A percentile compares a stretch with the other conserved stretches of the same genome.
Conservation (phyloP, 2,329 filamentous ascomycete genomes). For the Neodidymelliopsis sp. region DNA sequence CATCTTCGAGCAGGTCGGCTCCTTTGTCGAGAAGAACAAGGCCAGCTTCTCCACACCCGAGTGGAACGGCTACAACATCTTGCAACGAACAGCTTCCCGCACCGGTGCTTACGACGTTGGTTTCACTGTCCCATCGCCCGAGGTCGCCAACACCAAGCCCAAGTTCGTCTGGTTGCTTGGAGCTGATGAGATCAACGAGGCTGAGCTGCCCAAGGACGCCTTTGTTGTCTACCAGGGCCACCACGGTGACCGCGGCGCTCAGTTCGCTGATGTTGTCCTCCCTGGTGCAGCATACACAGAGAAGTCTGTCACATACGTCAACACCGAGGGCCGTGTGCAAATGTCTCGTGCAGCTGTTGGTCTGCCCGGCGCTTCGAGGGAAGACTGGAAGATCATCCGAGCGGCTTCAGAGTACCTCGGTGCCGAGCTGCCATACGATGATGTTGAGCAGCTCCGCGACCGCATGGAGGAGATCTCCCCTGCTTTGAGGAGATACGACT, state of each 20-base stretch:
- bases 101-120: conserved; percentile 95
- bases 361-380: conserved; percentile 85
- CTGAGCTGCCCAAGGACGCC: conserved; percentile 91
- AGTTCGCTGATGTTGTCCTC: conserved; percentile 91
- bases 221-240: conserved; percentile 99
- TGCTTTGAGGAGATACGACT: conserved; percentile 85
- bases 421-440: conserved; percentile 87
- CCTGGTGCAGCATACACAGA: conserved; percentile 96
- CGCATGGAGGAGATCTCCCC: conserved; percentile 96
- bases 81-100: conserved; percentile 91
- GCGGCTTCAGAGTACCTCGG: conserved; percentile 91
- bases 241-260: conserved; percentile 91
- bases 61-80: conserved; percentile 97
- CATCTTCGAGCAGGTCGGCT: conserved; percentile 88
- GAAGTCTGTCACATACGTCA: conserved; percentile 94
- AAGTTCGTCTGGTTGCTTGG: conserved; percentile 98
- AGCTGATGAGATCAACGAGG: conserved; percentile 85
- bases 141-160: conserved; percentile 82
- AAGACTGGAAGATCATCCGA: conserved; percentile 99
- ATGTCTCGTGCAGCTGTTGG: conserved; percentile 90
- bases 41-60: conserved; percentile 85
- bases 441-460: conserved; percentile 86
- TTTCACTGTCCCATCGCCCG: conserved; percentile 84
- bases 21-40: conserved; percentile 93
- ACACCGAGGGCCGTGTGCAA: conserved; percentile 96